Conservation (phyloP, 805 yeast species). For the Sporopachydermia quercuum region DNA sequence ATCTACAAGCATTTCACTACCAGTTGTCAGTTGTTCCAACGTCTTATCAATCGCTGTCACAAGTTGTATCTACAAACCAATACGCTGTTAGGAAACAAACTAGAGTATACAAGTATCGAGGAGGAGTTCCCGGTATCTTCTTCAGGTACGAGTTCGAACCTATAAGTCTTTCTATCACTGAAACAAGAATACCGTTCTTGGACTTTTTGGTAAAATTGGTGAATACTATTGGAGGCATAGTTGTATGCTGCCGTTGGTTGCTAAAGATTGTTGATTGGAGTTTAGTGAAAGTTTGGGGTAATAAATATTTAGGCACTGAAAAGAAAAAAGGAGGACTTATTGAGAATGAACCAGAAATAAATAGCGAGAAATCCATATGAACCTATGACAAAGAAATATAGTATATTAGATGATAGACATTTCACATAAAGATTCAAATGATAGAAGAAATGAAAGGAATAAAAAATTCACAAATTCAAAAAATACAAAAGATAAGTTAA, state of each 20-base stretch:
- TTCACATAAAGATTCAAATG: too few relatives aligned
- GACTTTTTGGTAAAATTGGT: constrained; percentile 67
- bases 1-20: constrained; percentile 35
- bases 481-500: too few relatives aligned
- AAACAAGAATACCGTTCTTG: constrained; percentile 58
- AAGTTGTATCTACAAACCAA: constrained; percentile 66
- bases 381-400: too few relatives aligned
- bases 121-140: constrained; percentile 58
- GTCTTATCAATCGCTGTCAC: constrained; percentile 47
- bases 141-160: constrained; percentile 86
- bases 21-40: constrained; percentile 77
- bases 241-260: constrained; percentile 53
- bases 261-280: constrained; percentile 42
- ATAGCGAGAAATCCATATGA: too few relatives aligned
- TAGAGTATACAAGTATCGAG: constrained; percentile 11
- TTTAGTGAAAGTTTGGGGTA: constrained; percentile 41
- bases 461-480: too few relatives aligned
- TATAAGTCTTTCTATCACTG: constrained; percentile 51
- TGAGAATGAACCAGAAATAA: constrained; percentile 8
- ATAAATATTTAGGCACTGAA: constrained; percentile 33
- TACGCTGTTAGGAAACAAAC: constrained; percentile 47
- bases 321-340: constrained; percentile 27
- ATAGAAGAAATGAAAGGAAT: too few relatives aligned
- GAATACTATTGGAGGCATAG: constrained; percentile 72
- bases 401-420: too few relatives aligned